Evolutionary conservation across 225 moss, liverwort and hornwort genomes (phyloP).

Genomic region (Pseudisothecium myosuroides): DNA sequence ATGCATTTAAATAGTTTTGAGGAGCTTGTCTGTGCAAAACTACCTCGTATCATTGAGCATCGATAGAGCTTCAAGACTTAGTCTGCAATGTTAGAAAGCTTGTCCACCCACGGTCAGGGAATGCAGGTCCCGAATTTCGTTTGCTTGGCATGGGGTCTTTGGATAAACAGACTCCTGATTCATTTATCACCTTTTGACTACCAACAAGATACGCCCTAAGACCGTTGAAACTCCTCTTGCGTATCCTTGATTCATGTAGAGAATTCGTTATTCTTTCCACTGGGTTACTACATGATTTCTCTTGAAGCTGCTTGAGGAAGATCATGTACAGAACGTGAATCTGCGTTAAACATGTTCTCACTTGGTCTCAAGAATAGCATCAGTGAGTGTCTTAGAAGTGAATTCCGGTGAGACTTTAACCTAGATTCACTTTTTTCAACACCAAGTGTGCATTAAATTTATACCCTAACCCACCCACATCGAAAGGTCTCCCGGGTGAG

Average conservation of each 20-base stretch:
- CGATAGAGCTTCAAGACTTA: neutral
- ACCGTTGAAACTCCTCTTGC: neutral
- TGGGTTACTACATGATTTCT: neutral
- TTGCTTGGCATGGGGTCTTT: neutral
- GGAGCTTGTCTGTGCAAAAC: neutral
- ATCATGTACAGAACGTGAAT: neutral
- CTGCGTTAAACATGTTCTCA: neutral
- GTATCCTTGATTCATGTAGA: too few species aligned
- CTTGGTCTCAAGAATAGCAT: neutral
- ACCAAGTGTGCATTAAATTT: neutral
- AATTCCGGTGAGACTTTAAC: neutral
- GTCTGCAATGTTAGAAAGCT: neutral
- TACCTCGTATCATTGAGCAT: neutral
- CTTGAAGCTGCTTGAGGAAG: neutral
- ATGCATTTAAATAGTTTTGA: neutral
- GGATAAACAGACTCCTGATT: neutral
- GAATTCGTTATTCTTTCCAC: neutral
- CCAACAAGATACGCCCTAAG: neutral
- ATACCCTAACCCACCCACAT: neutral
- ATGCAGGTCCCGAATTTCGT: neutral
- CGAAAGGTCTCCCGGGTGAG: neutral
- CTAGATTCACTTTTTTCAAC: neutral
- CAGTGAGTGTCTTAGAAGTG: neutral
- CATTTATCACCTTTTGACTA: neutral
- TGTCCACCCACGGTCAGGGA: neutral